Conservation (phyloP, 164 flowering plant species). For the grape (Vitis vinifera) region ASM3070453v1 NC_081812.1:18099001-18099500, state of each 20-base stretch:
- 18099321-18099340: conserved; percentile 46
- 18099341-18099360: conserved; percentile 40
- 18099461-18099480: no score
- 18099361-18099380: conserved; percentile 41
- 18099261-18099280: conserved; percentile 19
- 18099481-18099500: no score
- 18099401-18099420: conserved; percentile 22
- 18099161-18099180: conserved; percentile 59
- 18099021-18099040: conserved; percentile 52
- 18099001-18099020: conserved; percentile 42
- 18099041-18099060: conserved; percentile 64
- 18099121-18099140: conserved; percentile 48
- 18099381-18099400: conserved; percentile 10
- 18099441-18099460: neutral
- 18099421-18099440: conserved; percentile 16
- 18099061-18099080: conserved; percentile 36
- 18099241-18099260: conserved; percentile 40
- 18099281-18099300: conserved; percentile 20
- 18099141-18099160: conserved; percentile 33
- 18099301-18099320: conserved; percentile 36
- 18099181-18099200: conserved; percentile 56
- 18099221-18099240: conserved; percentile 58
- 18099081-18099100: conserved; percentile 24
- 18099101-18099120: conserved; percentile 36
- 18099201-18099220: conserved; percentile 54